Conservation (phyloP, 2,329 filamentous ascomycete species). For the Botrytis byssoidea region DNA sequence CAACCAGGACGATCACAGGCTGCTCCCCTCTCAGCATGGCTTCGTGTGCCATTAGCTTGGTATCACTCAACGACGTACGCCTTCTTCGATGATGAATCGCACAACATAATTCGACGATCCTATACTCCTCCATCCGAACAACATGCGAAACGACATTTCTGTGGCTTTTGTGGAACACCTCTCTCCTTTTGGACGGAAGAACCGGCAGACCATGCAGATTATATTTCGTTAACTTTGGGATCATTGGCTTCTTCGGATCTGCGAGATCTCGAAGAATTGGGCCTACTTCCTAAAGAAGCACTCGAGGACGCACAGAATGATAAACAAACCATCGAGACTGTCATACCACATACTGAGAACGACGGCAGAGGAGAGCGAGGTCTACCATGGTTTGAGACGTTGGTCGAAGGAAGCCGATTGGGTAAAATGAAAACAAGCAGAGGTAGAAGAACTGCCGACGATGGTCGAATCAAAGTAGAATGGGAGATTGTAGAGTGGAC, state of each 20-base stretch:
- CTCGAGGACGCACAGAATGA: slow-evolving; percentile 39
- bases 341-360: slow-evolving; percentile 29
- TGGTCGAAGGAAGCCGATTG: slow-evolving; percentile 73
- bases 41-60: slow-evolving; percentile 78
- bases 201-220: slow-evolving; percentile 68
- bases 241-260: slow-evolving; percentile 72
- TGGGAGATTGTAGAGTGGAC: slow-evolving; percentile 83
- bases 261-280: slow-evolving; percentile 68
- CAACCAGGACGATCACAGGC: slow-evolving; percentile 64
- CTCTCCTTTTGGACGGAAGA: slow-evolving; percentile 80
- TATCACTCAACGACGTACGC: slow-evolving; percentile 74
- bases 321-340: slow-evolving; percentile 30
- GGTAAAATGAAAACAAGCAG: slow-evolving; percentile 63
- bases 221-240: slow-evolving; percentile 78
- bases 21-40: slow-evolving; percentile 73
- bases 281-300: slow-evolving; percentile 59
- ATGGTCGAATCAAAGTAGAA: slow-evolving; percentile 66
- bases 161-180: slow-evolving; percentile 86
- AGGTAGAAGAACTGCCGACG: slow-evolving; percentile 54
- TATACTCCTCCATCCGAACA: slow-evolving; percentile 61
- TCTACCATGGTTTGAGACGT: slow-evolving; percentile 81
- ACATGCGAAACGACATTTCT: slow-evolving; percentile 71
- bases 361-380: slow-evolving; percentile 43
- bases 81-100: slow-evolving; percentile 75
- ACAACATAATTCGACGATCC: slow-evolving; percentile 61